Conservation (phyloP, 1,139 yeast genomes). For the Spathaspora jeffriesii region DNA sequence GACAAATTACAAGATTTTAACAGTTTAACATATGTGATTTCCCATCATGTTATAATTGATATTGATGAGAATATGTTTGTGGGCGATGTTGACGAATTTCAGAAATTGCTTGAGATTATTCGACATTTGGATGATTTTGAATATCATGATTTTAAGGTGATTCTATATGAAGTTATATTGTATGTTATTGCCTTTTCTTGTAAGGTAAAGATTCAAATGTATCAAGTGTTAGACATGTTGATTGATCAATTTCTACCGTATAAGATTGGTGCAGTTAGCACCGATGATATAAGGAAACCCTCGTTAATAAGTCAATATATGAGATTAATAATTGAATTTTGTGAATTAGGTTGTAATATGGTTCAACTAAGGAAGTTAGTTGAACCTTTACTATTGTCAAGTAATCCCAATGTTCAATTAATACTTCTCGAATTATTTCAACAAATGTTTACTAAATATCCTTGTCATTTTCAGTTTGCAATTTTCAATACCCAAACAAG, state of each 20-base stretch:
- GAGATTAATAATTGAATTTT: conserved; percentile 25
- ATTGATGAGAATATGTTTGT: conserved; percentile 6
- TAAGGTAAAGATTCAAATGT: conserved; percentile 25
- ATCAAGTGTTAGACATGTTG: conserved; percentile 19
- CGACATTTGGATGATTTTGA: conserved; percentile 22
- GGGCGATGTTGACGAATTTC: conserved; percentile 5
- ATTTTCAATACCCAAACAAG: conserved; percentile 26
- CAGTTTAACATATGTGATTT: conserved; percentile 21
- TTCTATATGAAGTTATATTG: conserved; percentile 29
- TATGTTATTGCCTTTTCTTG: conserved; percentile 24
- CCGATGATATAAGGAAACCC: conserved; percentile 9
- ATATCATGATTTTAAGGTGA: conserved; percentile 30
- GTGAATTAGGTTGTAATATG: conserved; percentile 39
- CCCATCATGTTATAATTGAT: conserved; percentile 14
- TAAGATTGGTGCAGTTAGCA: not conserved
- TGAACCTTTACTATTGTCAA: conserved; percentile 14
- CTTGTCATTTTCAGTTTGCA: conserved; percentile 31
- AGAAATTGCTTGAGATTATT: conserved; percentile 17
- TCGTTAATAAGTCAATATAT: conserved; percentile 19
- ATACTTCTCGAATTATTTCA: conserved; percentile 26
- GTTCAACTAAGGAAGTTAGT: conserved; percentile 21
- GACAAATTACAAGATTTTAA: conserved; percentile 22
- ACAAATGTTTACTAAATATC: conserved; percentile 21
- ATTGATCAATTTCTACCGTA: conserved; percentile 18
- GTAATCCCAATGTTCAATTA: conserved; percentile 14